Evolutionary conservation across 179 eudicot species (phyloP).

Genomic region (Patellifolia procumbens): DNA sequence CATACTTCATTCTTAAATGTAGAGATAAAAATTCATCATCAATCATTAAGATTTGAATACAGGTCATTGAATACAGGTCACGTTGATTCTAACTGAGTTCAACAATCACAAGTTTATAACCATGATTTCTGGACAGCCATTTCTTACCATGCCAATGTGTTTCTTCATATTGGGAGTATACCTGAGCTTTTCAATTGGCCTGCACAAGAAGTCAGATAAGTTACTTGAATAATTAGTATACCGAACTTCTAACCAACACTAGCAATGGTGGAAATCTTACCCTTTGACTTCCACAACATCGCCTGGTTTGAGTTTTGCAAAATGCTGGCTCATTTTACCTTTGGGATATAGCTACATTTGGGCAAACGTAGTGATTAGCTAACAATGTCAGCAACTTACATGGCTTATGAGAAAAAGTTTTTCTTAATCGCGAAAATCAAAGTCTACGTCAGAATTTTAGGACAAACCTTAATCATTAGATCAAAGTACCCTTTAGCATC

Average conservation of each 20-base stretch:
- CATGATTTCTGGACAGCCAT: neutral
- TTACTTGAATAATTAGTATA: neutral
- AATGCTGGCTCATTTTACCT: constrained; percentile 99
- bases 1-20: neutral
- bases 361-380: constrained; percentile 6
- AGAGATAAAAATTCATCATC: neutral
- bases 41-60: neutral
- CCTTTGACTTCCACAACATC: constrained; percentile 97
- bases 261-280: constrained; percentile 32
- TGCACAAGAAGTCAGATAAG: constrained; percentile 37
- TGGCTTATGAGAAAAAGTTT: neutral
- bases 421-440: neutral
- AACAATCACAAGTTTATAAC: neutral
- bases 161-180: constrained; percentile 98
- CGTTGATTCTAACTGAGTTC: neutral
- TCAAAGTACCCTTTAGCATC: constrained; percentile 89
- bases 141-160: constrained; percentile 94
- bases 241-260: constrained; percentile 1
- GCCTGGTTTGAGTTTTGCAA: constrained; percentile 85
- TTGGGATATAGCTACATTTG: constrained; percentile 77
- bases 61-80: neutral
- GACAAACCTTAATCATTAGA: constrained; percentile 77
- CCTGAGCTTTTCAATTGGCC: constrained; percentile 93
- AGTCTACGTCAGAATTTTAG: neutral
- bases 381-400: neutral